Evolutionary conservation across 2,329 filamentous ascomycete genomes (phyloP), one percentile per base, ranked within the genome.

Genomic region (Alternaria sp.): DNA sequence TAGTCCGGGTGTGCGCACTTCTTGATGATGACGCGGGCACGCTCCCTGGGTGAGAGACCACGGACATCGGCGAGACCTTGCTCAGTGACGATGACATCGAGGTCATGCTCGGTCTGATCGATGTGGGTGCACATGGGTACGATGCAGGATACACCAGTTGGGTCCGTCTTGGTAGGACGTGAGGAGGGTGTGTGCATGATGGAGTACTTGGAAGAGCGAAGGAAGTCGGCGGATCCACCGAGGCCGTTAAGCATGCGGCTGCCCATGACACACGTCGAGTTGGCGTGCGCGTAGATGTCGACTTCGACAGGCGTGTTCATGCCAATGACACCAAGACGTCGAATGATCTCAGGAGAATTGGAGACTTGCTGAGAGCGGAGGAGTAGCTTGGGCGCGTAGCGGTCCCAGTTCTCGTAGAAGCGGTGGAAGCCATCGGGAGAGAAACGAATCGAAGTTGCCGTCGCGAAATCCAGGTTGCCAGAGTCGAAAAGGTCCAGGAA

Each of bases 251-350:
- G 84, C 90, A 94, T 95, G 56, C 93, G 88, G 61, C 85, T 89
- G 64, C 93, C 92, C 88, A 95, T 92, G 23, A 96, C 92, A 73
- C 90, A 93, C 54, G 92, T 96, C 61, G 85, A 89, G 86, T 96
- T 97, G 70, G 93, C 93, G 80, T 96, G 92, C 2, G 92, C 93
- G 80, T 96, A 96, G 72, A 96, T 96, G 80, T 96, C 93, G 14
- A 96, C 92, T 80, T 96, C 93, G 45, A 96, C 91, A 23, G 92
- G 92, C 0, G 92, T 96, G 84, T 96, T 96, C 92, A 96, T 96
- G 76, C 91, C 92, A 69, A 97, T 96, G 66, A 93, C 88, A 61
- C 92, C 92, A 1, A 96, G 83, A 26, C 92, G 86, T 54, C 91
- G 87, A 81, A 96, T 96, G 80, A 96, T 93, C 80, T 96, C 92